These are phyloP conservation scores for Artomyces pyxidatus DNA, from an alignment of 768 basidiomycete species.

Conservation along the genomic window DNA sequence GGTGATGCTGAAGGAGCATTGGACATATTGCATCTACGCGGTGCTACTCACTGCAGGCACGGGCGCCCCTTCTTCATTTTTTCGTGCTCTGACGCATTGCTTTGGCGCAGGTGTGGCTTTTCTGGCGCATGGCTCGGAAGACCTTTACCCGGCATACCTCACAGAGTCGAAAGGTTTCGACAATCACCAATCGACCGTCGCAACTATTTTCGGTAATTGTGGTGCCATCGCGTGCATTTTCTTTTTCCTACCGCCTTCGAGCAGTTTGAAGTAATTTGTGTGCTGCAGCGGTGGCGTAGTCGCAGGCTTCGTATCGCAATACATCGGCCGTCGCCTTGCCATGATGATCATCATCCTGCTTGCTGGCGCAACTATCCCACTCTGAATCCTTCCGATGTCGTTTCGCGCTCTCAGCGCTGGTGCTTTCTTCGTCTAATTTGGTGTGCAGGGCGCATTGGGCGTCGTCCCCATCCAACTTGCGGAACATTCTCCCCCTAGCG, in stretches of 20 bases:
- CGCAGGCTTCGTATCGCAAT: constrained; percentile 33
- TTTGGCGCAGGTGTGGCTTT: constrained; percentile 37
- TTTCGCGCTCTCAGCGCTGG: constrained; percentile 36
- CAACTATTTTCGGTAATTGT: constrained; percentile 36
- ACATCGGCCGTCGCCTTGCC: constrained; percentile 37
- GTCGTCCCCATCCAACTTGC: constrained; percentile 35
- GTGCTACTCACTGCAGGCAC: constrained; percentile 70
- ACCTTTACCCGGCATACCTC: constrained; percentile 34
- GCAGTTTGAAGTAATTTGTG: not conserved
- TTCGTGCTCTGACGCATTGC: no score
- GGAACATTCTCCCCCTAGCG: constrained; percentile 39
- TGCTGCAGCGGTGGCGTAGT: constrained; percentile 28
- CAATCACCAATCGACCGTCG: constrained; percentile 26
- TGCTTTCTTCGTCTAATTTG: constrained; percentile 40
- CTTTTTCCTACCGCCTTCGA: constrained; percentile 6
- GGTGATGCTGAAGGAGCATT: constrained; percentile 74
- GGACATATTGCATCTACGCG: constrained; percentile 78
- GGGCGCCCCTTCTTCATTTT: no score
- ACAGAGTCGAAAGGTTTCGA: constrained; percentile 27
- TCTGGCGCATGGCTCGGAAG: constrained; percentile 42
- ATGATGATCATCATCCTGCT: constrained; percentile 29
- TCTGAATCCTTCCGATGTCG: constrained; percentile 38
- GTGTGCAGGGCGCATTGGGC: constrained; percentile 34
- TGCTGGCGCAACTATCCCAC: constrained; percentile 26
- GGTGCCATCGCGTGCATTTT: constrained; percentile 23